Evolutionary conservation across 164 flowering plant genomes (phyloP), one percentile per base, ranked within the genome.

Genomic region (Akebia trifoliata): DNA sequence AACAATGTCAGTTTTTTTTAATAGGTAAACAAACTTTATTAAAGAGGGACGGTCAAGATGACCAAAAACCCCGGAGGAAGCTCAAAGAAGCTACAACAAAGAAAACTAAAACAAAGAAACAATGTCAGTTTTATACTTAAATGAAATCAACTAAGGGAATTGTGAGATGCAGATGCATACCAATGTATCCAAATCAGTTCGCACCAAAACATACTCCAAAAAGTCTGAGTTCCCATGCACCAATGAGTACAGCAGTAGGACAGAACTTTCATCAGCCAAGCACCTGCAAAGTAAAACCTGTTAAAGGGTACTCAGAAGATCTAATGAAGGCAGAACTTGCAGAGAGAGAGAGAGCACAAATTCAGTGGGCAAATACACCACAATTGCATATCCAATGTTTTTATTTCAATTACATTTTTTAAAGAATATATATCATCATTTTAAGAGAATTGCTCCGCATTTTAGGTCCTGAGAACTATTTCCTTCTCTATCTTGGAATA

Each of bases 111-210:
- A 5, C 6, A 11, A 30, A 53, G 30, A 4, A 36, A 31, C 18
- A 50, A 50, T 39, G 20, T 8, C 11, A 21, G 47, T 60, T 40
- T 22, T 26, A 17, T 39, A 36, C 47, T 40, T 29, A n/a, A 15
- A 39, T 5, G 6, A 25, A 12, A 50, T n/a, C 14, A 47, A 55
- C 24, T 4, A 12, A 18, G 36, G 22, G 21, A 42, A 52, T 4
- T 45, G 11, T 20, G 51, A 40, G 50, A 20, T 51, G 52, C 36
- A 59, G 46, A n/a, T 54, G 40, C 88, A 62, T 93, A 90, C 99
- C 99, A 94, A 62, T 60, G 96, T 94, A 65, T 94, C 99, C 71
- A 87, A 45, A 79, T 94, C 99, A 51, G 97, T 90, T 67, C 99
- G 87, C 68, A 94, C 99, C 74, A 90, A 72, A 50, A 94, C 92